Conservation (phyloP, 768 basidiomycete species). For the Boletus reticuloceps region DNA sequence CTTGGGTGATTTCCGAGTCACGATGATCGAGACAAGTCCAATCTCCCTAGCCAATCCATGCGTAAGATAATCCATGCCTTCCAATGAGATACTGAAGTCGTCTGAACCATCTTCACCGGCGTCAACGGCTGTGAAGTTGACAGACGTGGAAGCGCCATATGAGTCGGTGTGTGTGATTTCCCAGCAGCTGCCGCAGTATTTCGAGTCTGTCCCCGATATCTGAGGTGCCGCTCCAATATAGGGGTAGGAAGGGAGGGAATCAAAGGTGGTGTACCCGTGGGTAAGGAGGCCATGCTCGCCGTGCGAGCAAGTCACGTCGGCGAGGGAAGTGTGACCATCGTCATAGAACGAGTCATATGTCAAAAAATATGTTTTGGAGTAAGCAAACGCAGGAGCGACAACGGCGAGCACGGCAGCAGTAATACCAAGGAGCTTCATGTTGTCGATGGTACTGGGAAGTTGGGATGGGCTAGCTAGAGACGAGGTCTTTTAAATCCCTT, state of each 20-base stretch:
- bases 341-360: slow-evolving; percentile 53
- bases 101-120: slow-evolving; percentile 27
- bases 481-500: neutral
- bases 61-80: slow-evolving; percentile 38
- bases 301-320: slow-evolving; percentile 48
- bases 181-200: slow-evolving; percentile 61
- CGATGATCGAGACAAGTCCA: slow-evolving; percentile 3
- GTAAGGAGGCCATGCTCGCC: slow-evolving; percentile 38
- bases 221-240: slow-evolving; percentile 55
- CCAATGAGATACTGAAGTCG: slow-evolving; percentile 37
- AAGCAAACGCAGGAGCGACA: slow-evolving; percentile 2
- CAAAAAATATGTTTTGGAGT: slow-evolving; percentile 21
- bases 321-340: slow-evolving; percentile 36
- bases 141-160: slow-evolving; percentile 31
- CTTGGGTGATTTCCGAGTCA: slow-evolving; percentile 6
- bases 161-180: slow-evolving; percentile 42
- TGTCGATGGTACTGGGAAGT: neutral
- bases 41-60: slow-evolving; percentile 22
- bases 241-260: slow-evolving; percentile 15
- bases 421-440: slow-evolving; percentile 5
- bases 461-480: neutral
- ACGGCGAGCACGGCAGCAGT: slow-evolving; percentile 6
- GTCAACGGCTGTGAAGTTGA: slow-evolving; percentile 55
- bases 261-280: neutral
- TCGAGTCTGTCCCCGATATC: slow-evolving; percentile 49